Evolutionary conservation across 768 basidiomycete species (phyloP).

Genomic region (Lentinus tigrinus): DNA sequence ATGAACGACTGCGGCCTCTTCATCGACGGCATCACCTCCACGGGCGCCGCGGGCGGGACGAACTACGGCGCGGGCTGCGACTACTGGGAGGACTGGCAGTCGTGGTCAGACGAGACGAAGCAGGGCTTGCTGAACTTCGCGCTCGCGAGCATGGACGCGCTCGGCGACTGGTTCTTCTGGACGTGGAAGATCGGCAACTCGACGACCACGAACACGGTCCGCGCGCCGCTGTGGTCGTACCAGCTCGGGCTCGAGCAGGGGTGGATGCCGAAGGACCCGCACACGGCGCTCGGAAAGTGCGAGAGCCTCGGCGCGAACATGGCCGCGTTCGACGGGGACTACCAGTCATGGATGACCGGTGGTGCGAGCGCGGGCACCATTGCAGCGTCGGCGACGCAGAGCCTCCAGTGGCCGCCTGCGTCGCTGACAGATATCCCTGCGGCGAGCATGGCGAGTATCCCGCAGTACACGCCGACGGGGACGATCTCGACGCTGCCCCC

Average conservation of each 20-base stretch:
- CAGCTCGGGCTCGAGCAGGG: constrained; percentile 67
- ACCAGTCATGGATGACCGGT: constrained; percentile 65
- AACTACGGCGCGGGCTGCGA: constrained; percentile 34
- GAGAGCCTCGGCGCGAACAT: constrained; percentile 44
- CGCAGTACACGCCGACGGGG: constrained; percentile 64
- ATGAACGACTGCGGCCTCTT: constrained; percentile 63
- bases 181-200: constrained; percentile 76
- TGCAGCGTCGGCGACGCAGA: constrained; percentile 36
- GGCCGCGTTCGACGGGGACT: constrained; percentile 49
- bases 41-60: constrained; percentile 12
- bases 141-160: constrained; percentile 60
- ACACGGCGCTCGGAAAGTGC: constrained; percentile 62
- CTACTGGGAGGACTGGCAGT: constrained; percentile 45
- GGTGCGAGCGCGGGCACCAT: constrained; percentile 51
- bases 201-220: constrained; percentile 43
- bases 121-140: constrained; percentile 50
- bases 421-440: constrained; percentile 44
- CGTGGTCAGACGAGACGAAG: constrained; percentile 51
- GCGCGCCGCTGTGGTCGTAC: constrained; percentile 67
- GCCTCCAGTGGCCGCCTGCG: constrained; percentile 54
- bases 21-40: constrained; percentile 31
- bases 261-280: constrained; percentile 75
- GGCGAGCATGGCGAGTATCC: constrained; percentile 39
- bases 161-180: constrained; percentile 74
- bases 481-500: constrained; percentile 52